These are phyloP conservation scores for Trematosphaeria pertusa DNA, from an alignment of 2,329 filamentous ascomycete genomes.

Conservation along the genomic window DNA sequence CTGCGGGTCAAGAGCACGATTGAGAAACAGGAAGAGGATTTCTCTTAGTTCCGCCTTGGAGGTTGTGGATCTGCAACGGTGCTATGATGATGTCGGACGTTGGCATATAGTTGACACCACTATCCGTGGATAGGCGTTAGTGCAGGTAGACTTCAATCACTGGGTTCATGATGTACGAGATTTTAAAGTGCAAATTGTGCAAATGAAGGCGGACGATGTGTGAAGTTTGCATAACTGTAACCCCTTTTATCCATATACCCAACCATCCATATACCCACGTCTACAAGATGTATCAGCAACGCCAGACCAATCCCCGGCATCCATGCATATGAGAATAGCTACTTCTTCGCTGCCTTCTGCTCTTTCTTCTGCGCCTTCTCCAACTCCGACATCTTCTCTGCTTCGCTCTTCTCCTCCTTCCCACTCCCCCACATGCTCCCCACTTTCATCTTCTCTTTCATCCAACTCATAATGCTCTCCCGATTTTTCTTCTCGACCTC, in stretches of 20 bases:
- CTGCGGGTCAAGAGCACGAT: slow-evolving; percentile 84
- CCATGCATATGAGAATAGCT: too few species aligned
- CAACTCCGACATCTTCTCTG: slow-evolving; percentile 27
- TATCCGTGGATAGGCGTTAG: background rate
- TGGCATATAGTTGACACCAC: background rate
- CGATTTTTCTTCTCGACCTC: slow-evolving; percentile 55
- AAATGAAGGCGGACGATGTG: too few species aligned
- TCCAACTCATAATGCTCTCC: slow-evolving; percentile 52
- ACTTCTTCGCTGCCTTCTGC: too few species aligned
- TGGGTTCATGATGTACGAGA: background rate
- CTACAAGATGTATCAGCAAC: background rate
- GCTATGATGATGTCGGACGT: background rate
- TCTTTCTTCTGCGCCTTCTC: slow-evolving; percentile 9
- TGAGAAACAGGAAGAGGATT: slow-evolving; percentile 73
- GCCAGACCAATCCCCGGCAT: too few species aligned
- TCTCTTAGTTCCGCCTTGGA: slow-evolving; percentile 57
- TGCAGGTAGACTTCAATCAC: background rate
- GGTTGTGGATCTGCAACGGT: background rate
- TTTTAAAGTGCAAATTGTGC: too few species aligned
- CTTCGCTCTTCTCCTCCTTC: slow-evolving; percentile 22
- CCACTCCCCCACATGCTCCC: slow-evolving; percentile 23
- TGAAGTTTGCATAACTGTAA: too few species aligned
- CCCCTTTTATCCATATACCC: background rate
- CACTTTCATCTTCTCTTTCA: slow-evolving; percentile 49
- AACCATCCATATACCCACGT: background rate